Base-by-base conservation (phyloP, 2,329 filamentous ascomycete species). In the Lasiodiplodia citricola region DNA sequence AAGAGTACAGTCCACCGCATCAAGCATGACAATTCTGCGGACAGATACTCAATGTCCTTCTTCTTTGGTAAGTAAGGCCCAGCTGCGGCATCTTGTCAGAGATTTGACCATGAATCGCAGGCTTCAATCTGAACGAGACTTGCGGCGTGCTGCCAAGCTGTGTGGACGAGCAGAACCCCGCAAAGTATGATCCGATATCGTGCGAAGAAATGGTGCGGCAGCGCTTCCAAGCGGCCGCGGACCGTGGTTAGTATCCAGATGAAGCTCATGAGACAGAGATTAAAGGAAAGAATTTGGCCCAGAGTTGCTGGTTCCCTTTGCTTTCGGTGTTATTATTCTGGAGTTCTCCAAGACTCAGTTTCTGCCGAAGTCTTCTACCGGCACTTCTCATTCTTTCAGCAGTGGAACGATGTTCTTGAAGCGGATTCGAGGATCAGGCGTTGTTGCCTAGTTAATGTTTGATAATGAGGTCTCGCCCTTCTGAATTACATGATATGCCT, bases 41-140 rank as follows among this genome's bases (percentile, higher is more conserved):
- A 83, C 65, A 77, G 85, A 16, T 83, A 85, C 52, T 86, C 83
- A 0, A 86, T 88, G 83, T 85, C 86, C 0, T 87, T 88, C 73
- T 88, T 88, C 75, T 84, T 87, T 71, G 83, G 83, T 0, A 82
- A 87, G 68, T 60, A 6, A 64, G 38, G 2, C 13, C 21, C 2
- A 8, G 2, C 28, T 5, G 0, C 4, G 16, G 35, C 86, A 87
- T 71, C 84, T 85, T 60, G 84, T 87, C 66, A 83, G 83, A 37
- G 52, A 58, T 54, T 81, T 83, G 21, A 83, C 83, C 51, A 31
- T 21, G 68, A 79, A 8, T 84, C 87, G 8, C 78, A 86, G 21
- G 81, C 83, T 64, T 64, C 31, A 64, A 64, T 18, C 44, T 64
- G 13, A 52, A 64, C n/a, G 60, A 64, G 28, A 64, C 60, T 23